Evolutionary conservation across 129 eudicot genomes (phyloP), one percentile per base, ranked within the genome.

Genomic region (Smallanthus sonchifolius): DNA sequence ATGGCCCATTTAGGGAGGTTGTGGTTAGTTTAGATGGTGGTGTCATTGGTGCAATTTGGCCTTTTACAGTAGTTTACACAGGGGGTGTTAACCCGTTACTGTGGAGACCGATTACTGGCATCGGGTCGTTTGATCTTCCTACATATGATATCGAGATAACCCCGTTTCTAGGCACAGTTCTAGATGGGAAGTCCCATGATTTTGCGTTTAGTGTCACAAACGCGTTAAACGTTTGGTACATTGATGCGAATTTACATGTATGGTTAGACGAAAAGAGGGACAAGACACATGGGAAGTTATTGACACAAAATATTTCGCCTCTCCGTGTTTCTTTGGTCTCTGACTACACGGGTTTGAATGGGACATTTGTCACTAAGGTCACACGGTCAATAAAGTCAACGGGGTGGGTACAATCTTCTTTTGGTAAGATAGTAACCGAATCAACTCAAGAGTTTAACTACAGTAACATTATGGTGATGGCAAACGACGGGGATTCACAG

Each of bases 1-100:
- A 92, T 48, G 97, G 97, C 11, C 89, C 97, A 2, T 92, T 92
- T 79, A 85, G 97, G 73, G 97, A 92, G 82, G 96, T 92, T 44
- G 83, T 81, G 17, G 89, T 92, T 5, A 85, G 78, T 54, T 74
- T 92, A 70, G 92, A 92, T 76, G 87, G 82, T n/a, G 24, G 19
- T 35, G 72, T 84, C 24, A 68, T 88, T 14, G 97, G 97, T 17
- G 87, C 90, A 13, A 71, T 91, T 60, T 91, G 90, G 87, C 97
- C 97, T 24, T 88, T 91, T 73, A 84, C 90, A 3, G 97, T 91
- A n/a, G 83, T 91, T 36, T 88, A 80, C 57, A 91, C 96, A 0
- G 97, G 97, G 8, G 96, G 97, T 32, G 75, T 91, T 20, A 86
- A 91, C 70, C 92, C 96, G 10, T 84, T 91, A 14, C 34, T 91